phyloP scores from a whole-genome alignment of 495 filamentous ascomycete species.

The Xanthoparmelia taractica region DNA sequence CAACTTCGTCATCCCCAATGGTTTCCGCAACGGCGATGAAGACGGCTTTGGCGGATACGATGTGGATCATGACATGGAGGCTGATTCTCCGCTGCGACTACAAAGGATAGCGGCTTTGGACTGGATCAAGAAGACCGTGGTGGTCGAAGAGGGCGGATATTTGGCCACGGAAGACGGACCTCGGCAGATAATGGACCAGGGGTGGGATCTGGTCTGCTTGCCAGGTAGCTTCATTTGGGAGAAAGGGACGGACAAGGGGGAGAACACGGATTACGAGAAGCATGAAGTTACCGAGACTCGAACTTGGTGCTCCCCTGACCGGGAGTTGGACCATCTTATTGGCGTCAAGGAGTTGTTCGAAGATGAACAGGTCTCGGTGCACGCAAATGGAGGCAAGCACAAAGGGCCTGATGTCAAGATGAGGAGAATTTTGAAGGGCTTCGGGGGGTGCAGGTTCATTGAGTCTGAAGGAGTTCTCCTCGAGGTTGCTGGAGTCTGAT shows the following conservation, averaged over 20 bases:
- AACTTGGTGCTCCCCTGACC: slow-evolving; percentile 16
- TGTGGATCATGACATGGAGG: slow-evolving; percentile 23
- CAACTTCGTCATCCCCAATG: slow-evolving; percentile 23
- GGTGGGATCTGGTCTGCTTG: slow-evolving; percentile 22
- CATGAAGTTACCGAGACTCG: slow-evolving; percentile 20
- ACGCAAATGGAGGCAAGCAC: slow-evolving; percentile 20
- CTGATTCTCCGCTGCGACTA: slow-evolving; percentile 17
- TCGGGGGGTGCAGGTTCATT: slow-evolving; percentile 22
- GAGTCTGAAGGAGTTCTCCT: slow-evolving; percentile 19
- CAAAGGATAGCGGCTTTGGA: slow-evolving; percentile 17
- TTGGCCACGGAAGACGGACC: slow-evolving; percentile 21
- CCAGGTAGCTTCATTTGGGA: slow-evolving; percentile 26
- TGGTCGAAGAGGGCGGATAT: slow-evolving; percentile 22
- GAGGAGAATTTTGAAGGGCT: slow-evolving; percentile 13
- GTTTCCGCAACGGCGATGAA: slow-evolving; percentile 24
- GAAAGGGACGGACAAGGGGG: slow-evolving; percentile 23
- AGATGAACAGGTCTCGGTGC: slow-evolving; percentile 13
- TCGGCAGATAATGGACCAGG: slow-evolving; percentile 21
- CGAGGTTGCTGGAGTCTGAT: slow-evolving; percentile 17
- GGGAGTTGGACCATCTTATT: slow-evolving; percentile 13
- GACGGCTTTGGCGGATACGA: slow-evolving; percentile 22
- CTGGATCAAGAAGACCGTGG: slow-evolving; percentile 24
- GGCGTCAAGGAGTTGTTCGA: slow-evolving; percentile 19
- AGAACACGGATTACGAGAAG: slow-evolving; percentile 22
- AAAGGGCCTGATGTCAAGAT: slow-evolving; percentile 7